A percentile compares a stretch with the other conserved stretches of the same genome.
These are phyloP conservation scores for Acanthamoeba sp. DNA, from an alignment of 208 protist species.

Conservation along the genomic window DNA sequence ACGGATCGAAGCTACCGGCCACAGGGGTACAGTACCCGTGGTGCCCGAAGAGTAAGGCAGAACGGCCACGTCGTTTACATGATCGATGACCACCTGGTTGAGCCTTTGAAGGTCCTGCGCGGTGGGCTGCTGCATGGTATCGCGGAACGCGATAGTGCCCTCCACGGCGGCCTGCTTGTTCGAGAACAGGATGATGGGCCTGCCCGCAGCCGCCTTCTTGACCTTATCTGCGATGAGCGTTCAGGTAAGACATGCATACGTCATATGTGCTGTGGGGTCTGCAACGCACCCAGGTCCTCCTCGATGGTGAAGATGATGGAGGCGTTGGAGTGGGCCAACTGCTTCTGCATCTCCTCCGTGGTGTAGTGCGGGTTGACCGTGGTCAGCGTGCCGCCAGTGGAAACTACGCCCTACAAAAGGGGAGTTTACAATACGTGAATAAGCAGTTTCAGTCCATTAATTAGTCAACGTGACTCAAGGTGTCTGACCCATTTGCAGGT, in stretches of 20 bases:
- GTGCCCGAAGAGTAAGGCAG: slow-evolving; percentile 88
- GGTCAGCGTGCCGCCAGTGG: background rate
- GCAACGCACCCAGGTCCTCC: slow-evolving; percentile 10
- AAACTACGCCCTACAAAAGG: background rate
- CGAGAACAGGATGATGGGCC: slow-evolving; percentile 30
- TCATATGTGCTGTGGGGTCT: background rate
- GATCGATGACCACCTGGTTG: slow-evolving; percentile 12
- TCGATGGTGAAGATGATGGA: slow-evolving; percentile 32
- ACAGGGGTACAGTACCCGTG: slow-evolving; percentile 89
- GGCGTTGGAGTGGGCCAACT: slow-evolving; percentile 14
- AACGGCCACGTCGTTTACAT: background rate
- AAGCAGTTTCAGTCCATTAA: background rate
- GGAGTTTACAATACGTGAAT: background rate
- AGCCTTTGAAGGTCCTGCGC: background rate
- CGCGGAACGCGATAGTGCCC: background rate
- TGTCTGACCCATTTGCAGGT: background rate
- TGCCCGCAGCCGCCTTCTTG: background rate
- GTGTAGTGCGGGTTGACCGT: slow-evolving; percentile 50
- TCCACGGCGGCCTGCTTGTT: background rate
- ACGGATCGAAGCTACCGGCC: too few species aligned
- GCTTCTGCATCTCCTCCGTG: slow-evolving; percentile 32
- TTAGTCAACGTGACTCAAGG: background rate
- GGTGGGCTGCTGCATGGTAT: background rate
- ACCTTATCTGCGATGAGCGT: background rate
- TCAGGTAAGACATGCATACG: background rate